A percentile compares a stretch with the other conserved stretches of the same genome.
These are phyloP conservation scores for Exophiala bonariae DNA, from an alignment of 2,329 filamentous ascomycete genomes.

Conservation along the genomic window DNA sequence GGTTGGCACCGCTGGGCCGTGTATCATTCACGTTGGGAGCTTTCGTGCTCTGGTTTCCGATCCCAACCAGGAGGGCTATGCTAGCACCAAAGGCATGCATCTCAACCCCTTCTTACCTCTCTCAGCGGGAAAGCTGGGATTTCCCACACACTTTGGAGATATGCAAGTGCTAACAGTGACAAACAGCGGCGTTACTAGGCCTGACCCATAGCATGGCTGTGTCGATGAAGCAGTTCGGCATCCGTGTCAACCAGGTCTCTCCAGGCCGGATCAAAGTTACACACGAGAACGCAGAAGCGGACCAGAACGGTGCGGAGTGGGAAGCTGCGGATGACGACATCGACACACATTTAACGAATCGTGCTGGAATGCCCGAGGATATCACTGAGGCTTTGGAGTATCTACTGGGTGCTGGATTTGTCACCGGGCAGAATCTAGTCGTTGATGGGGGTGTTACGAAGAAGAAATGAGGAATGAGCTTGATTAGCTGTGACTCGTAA, in stretches of 20 bases:
- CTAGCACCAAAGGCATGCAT: constrained; percentile 35
- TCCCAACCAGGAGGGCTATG: constrained; percentile 52
- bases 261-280: constrained; percentile 48
- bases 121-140: too few species aligned
- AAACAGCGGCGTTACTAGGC: constrained; percentile 34
- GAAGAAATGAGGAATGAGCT: constrained; percentile 20
- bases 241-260: constrained; percentile 43
- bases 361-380: constrained; percentile 47
- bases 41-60: constrained; percentile 49
- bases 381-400: constrained; percentile 46
- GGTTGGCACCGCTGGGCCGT: constrained; percentile 37
- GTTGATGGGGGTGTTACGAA: constrained; percentile 28
- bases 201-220: constrained; percentile 41
- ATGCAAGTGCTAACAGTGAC: too few species aligned
- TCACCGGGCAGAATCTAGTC: constrained; percentile 29
- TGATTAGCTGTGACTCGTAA: too few species aligned
- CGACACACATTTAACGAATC: constrained; percentile 44
- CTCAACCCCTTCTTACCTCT: too few species aligned
- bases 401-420: constrained; percentile 25
- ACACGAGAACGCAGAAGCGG: constrained; percentile 48
- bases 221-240: constrained; percentile 33
- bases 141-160: too few species aligned
- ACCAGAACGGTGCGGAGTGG: constrained; percentile 43
- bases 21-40: constrained; percentile 48
- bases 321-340: constrained; percentile 42